Evolutionary conservation across 768 basidiomycete genomes (phyloP).

Genomic region (Boletellus sp.): DNA sequence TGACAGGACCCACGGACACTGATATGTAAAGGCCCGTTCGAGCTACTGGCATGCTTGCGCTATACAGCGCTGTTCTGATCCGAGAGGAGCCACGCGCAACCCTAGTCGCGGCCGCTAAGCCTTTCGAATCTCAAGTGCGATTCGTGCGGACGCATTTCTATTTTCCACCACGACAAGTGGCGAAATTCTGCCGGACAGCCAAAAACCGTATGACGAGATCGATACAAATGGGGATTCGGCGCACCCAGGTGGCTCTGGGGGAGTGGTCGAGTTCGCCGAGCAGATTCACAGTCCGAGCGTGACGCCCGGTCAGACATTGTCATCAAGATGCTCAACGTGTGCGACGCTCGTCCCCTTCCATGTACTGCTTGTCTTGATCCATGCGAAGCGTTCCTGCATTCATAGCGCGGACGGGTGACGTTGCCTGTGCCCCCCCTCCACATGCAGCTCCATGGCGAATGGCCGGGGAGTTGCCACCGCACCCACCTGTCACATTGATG

Average conservation of each 20-base stretch:
- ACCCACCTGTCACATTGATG: conserved; percentile 18
- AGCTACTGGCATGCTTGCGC: conserved; percentile 8
- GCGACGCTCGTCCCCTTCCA: conserved; percentile 18
- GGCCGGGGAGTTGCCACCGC: conserved; percentile 25
- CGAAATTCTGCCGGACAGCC: conserved; percentile 22
- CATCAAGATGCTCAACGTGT: conserved; percentile 26
- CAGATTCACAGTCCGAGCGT: conserved; percentile 15
- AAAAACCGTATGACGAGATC: conserved; percentile 19
- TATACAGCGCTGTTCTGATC: conserved; percentile 13
- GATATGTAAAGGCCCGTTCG: conserved; percentile 7
- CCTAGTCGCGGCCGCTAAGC: conserved; percentile 14
- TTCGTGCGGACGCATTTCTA: conserved; percentile 20
- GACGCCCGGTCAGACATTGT: conserved; percentile 17
- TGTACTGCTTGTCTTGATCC: conserved; percentile 19
- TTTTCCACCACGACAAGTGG: conserved; percentile 12
- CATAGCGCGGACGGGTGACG: conserved; percentile 17
- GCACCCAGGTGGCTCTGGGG: conserved; percentile 3
- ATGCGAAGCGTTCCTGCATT: conserved; percentile 26
- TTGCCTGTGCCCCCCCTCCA: conserved; percentile 17
- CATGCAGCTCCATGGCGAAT: conserved; percentile 17
- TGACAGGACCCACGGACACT: conserved; percentile 23
- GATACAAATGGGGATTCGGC: conserved; percentile 26
- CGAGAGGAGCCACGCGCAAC: conserved; percentile 23
- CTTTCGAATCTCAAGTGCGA: conserved; percentile 25
- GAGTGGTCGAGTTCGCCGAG: conserved; percentile 21